phyloP scores from a whole-genome alignment of 2,329 filamentous ascomycete species.

The Botrytis deweyae region DNA sequence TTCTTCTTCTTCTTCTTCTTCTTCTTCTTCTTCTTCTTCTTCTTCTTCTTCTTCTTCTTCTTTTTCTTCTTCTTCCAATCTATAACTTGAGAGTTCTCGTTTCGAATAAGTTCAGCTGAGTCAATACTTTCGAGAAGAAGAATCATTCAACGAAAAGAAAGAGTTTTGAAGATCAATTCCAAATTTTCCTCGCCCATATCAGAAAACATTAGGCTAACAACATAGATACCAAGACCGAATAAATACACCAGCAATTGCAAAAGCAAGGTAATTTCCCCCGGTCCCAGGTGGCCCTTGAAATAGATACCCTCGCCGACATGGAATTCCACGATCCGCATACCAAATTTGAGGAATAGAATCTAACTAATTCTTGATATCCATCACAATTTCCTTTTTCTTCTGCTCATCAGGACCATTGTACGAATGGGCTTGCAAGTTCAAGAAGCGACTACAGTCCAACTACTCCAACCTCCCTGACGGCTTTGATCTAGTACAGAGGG shows the following conservation, averaged over 20 bases:
- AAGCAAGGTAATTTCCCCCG: constrained; percentile 68
- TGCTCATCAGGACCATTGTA: background rate
- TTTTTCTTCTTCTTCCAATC: no score
- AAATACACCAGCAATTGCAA: constrained; percentile 59
- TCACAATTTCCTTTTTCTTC: constrained; percentile 60
- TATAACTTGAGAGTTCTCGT: no score
- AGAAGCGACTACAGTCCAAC: background rate
- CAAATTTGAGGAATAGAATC: constrained; percentile 67
- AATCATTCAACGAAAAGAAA: constrained; percentile 64
- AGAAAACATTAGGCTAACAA: constrained; percentile 59
- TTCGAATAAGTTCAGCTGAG: constrained; percentile 56
- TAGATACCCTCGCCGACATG: constrained; percentile 73
- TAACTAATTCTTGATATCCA: constrained; percentile 76
- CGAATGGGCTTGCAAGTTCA: background rate
- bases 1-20: no score
- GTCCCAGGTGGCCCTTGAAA: constrained; percentile 75
- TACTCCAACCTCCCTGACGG: background rate
- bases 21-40: no score
- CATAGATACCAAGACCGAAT: constrained; percentile 66
- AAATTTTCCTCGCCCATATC: constrained; percentile 62
- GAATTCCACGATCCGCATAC: constrained; percentile 75
- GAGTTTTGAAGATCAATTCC: constrained; percentile 55
- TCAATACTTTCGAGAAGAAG: constrained; percentile 69
- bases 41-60: no score
- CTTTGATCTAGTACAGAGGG: background rate